A percentile compares a stretch with the other conserved stretches of the same genome.
Conservation (phyloP, 306 rosid species). For the Sophora flavescens region DNA sequence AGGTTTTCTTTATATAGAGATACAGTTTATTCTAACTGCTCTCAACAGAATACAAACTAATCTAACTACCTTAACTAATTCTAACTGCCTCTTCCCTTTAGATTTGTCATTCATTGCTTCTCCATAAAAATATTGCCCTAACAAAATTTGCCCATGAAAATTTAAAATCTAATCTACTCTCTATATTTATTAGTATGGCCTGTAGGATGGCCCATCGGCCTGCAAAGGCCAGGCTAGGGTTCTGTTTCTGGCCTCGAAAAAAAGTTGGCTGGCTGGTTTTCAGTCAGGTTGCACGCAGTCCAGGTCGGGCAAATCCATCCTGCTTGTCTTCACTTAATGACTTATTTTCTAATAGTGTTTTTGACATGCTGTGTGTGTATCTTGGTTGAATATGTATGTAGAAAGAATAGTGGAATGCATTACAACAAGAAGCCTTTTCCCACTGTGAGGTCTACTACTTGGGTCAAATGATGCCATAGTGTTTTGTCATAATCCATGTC, state of each 20-base stretch:
- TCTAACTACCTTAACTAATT: too few relatives aligned
- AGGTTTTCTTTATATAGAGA: too few relatives aligned
- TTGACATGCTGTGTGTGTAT: background rate
- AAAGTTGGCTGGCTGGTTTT: background rate
- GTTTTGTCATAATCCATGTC: too few relatives aligned
- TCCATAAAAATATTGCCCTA: background rate
- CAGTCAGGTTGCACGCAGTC: background rate
- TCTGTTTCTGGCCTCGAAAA: too few relatives aligned
- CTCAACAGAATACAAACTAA: too few relatives aligned
- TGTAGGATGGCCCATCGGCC: background rate
- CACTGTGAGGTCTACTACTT: too few relatives aligned
- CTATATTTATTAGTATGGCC: background rate
- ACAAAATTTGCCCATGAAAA: background rate
- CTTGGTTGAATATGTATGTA: background rate
- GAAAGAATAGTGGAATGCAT: too few relatives aligned
- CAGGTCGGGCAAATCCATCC: background rate
- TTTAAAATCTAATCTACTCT: background rate
- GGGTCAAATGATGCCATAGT: too few relatives aligned
- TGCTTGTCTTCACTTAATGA: conserved; percentile 4
- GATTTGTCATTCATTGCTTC: conserved; percentile 20
- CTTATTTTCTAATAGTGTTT: background rate
- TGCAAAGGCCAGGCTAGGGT: too few relatives aligned
- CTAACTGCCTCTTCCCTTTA: too few relatives aligned
- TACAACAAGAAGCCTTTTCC: too few relatives aligned
- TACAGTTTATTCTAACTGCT: too few relatives aligned